Evolutionary conservation across 2,329 filamentous ascomycete species (phyloP).

Genomic region (Golovinomyces cichoracearum): DNA sequence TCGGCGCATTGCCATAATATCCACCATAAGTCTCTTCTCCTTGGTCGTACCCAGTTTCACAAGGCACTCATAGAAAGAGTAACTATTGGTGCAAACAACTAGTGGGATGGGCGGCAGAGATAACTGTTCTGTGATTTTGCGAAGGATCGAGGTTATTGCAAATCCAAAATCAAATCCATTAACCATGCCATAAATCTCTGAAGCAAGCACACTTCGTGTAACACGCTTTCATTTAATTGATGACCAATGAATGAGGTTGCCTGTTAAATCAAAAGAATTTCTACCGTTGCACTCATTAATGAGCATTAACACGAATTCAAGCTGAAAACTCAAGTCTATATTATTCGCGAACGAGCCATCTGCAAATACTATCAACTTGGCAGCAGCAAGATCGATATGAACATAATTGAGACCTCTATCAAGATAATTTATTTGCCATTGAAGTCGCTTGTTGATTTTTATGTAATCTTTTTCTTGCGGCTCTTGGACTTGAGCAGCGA

Average conservation of each 20-base stretch:
- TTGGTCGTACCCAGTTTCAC: not conserved
- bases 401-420: not conserved
- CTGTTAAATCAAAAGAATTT: not conserved
- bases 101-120: not conserved
- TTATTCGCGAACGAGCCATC: constrained; percentile 1
- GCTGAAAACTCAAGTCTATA: not conserved
- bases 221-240: not conserved
- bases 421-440: not conserved
- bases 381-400: not conserved
- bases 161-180: not conserved
- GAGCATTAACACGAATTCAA: not conserved
- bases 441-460: not conserved
- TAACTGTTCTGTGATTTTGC: not conserved
- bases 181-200: not conserved
- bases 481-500: not conserved
- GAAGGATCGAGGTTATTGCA: not conserved
- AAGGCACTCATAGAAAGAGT: not conserved
- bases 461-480: not conserved
- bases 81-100: not conserved
- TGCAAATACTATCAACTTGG: constrained; percentile 1
- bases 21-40: not conserved
- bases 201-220: not conserved
- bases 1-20: not conserved
- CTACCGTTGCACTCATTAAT: not conserved
- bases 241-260: not conserved